Base-by-base conservation (phyloP, 257 asterid genomes). In the Solanum chiquidenum region DNA sequence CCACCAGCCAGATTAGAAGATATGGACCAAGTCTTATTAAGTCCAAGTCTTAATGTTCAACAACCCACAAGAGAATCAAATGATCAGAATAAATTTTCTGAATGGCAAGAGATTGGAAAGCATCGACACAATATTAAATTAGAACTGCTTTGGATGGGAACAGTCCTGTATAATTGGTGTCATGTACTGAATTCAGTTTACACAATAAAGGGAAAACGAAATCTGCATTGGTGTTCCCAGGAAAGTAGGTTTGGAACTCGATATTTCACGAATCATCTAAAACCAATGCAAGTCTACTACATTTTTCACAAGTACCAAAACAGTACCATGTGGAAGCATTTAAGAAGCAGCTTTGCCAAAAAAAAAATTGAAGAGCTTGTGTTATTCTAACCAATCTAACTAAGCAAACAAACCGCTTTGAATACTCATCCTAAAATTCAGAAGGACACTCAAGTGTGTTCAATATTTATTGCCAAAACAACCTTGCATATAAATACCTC, bases 401-500 rank as follows among this genome's bases (percentile, higher is more conserved):
- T n/a, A 42, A 42, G 23, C 60, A n/a, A 76, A 25, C 20, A 29
- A 77, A 44, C 64, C n/a, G 49, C 37, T 42, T 16, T 25, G 84
- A 42, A 27, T 77, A 34, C 84, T 77, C 84, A 42, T 77, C 84
- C 84, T 42, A 42, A 44, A 77, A 76, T 21, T 79, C 25, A 44
- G 20, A 16, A 14, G 40, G 85, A 49, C 18, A 27, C 68, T 80
- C 85, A 5, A 46, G 42, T 14, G 5, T 3, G 23, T 80, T 80
- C 68, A 29, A 82, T 20, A 82, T 52, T 86, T 84, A 83, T 58
- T 46, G 11, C 27, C 80, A 80, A 14, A 73, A 85, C 35, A 80
- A 74, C 79, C 79, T 73, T 8, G 34, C 79, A 60, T 69, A 29
- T 52, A 79, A 42, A 90, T 85, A 96, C 99, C 98, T 93, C 87